phyloP scores from a whole-genome alignment of 192 early-diverging fungal genomes.

The Coemansia sp. region DNA sequence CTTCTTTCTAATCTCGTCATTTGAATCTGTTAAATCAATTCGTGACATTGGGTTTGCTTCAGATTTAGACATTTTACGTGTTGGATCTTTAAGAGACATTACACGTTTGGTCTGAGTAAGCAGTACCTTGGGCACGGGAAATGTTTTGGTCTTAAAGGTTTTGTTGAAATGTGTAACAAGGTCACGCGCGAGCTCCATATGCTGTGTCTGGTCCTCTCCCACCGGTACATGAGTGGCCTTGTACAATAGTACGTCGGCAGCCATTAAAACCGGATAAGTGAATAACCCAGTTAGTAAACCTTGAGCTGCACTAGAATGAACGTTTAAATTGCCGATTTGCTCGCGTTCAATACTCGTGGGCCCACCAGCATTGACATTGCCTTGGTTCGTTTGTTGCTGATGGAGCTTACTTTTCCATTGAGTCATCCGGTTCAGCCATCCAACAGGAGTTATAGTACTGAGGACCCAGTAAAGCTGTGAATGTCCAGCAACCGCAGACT shows the following conservation, averaged over 20 bases:
- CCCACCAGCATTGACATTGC: no score
- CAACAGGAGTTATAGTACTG: constrained; percentile 80
- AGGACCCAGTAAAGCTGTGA: constrained; percentile 83
- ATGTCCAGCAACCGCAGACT: constrained; percentile 75
- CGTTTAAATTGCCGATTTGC: constrained; percentile 1
- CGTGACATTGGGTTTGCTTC: constrained; percentile 66
- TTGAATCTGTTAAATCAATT: constrained; percentile 73
- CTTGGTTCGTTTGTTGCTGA: no score
- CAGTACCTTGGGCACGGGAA: constrained; percentile 64
- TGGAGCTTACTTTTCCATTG: constrained; percentile 80
- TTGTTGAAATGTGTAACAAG: constrained; percentile 76
- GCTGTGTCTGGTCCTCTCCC: constrained; percentile 91
- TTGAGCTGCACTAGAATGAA: constrained; percentile 22
- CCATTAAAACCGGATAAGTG: constrained; percentile 88
- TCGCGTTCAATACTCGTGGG: constrained; percentile 8
- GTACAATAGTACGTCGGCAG: constrained; percentile 89
- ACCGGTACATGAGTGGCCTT: constrained; percentile 81
- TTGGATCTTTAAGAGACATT: constrained; percentile 79
- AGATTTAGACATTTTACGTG: constrained; percentile 86
- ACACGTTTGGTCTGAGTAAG: constrained; percentile 67
- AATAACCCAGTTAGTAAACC: constrained; percentile 65
- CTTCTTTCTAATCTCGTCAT: constrained; percentile 61
- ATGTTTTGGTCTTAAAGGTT: constrained; percentile 56
- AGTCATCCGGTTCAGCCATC: constrained; percentile 91
- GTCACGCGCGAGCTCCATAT: constrained; percentile 83